Base-by-base conservation (phyloP, 108 stramenopile genomes). In the Nitzschia sp. region DNA sequence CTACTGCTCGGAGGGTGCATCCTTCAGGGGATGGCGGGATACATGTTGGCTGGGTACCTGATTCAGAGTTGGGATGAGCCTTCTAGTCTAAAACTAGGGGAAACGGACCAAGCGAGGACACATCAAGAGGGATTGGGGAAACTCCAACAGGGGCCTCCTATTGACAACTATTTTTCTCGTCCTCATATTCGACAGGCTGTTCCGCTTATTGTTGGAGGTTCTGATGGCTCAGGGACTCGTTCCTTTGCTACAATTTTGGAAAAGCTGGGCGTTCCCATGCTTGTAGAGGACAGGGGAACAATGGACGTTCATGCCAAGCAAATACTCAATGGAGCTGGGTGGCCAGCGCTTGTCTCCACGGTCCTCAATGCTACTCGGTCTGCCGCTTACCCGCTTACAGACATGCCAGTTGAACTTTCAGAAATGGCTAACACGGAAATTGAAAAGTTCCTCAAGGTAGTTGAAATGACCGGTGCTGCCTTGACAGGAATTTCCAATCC, bases 181-280 rank as follows among this genome's bases (percentile, higher is more conserved):
- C 61, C 43, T 8, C 61, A 62, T 44, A 62, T 62, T 44, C 41
- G 43, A 10, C 17, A 62, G 12, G 38, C 61, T 44, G 61, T 62
- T 21, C 61, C 61, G 8, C 43, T 89, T 15, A 59, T 92, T 12
- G 71, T 92, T 9, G 88, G 91, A 3, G 91, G 91, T 26, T 81
- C 82, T 7, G 91, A 92, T 71, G 91, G 91, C 0, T 78, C 75
- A 44, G 91, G 91, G 17, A 93, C 91, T 14, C 77, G 91, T 11
- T 75, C 85, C 42, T 72, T 93, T 63, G 88, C 86, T 19, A 57
- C 67, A 14, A 14, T 85, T n/a, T 62, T 93, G 56, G 42, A 72
- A 14, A 51, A 73, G 8, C 64, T 93, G 26, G 81, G 83, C 19
- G 84, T 86, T 20, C 72, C 77, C 5, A 83, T 93, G 73, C 34